A percentile compares a stretch with the other conserved stretches of the same genome.
These are phyloP conservation scores for Rhodotorula sp. DNA, from an alignment of 1,284 basidiomycete genomes.

Conservation along the genomic window DNA sequence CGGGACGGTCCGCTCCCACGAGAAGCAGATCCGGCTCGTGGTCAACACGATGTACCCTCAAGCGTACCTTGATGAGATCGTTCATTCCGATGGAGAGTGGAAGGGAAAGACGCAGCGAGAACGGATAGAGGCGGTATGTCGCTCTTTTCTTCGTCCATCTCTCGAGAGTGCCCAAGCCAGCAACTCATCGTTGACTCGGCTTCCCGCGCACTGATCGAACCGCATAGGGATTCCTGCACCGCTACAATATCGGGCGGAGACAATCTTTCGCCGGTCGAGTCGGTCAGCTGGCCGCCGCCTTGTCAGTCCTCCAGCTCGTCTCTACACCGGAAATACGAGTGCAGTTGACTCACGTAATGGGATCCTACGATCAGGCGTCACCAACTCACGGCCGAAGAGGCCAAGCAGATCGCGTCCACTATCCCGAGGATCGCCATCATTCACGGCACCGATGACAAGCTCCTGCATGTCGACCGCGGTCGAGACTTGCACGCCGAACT, in stretches of 20 bases:
- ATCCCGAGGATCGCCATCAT: conserved; percentile 67
- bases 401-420: conserved; percentile 58
- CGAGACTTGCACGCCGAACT: conserved; percentile 61
- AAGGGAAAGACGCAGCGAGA: conserved; percentile 18
- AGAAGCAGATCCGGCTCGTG: conserved; percentile 48
- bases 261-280: conserved; percentile 65
- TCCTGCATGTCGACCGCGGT: conserved; percentile 63
- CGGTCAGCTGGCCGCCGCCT: conserved; percentile 70
- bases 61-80: conserved; percentile 58
- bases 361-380: conserved; percentile 53
- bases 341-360: background rate
- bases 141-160: background rate
- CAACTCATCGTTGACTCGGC: no score
- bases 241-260: conserved; percentile 59
- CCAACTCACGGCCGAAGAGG: conserved; percentile 59
- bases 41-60: conserved; percentile 62
- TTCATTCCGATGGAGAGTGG: conserved; percentile 10
- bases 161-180: no score
- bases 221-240: conserved; percentile 56
- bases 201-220: background rate
- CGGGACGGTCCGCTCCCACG: conserved; percentile 17
- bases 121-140: conserved; percentile 14
- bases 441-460: conserved; percentile 69
- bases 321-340: no score
- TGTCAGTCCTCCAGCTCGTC: conserved; percentile 43